Conservation (phyloP, 208 protist species). For the Endotrypanum monterogeii region DNA sequence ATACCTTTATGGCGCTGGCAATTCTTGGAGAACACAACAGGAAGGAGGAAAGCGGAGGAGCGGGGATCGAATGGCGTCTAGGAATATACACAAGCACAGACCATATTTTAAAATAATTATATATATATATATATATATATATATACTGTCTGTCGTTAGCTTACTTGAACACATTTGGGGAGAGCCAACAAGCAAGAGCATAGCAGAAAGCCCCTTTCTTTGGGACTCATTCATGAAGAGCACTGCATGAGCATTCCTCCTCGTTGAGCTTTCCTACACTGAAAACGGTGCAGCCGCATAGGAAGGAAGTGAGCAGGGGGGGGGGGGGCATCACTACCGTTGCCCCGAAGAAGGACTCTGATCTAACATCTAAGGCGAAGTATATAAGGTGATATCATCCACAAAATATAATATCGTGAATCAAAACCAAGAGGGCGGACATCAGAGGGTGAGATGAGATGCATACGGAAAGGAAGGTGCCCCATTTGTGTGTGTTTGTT, state of each 20-base stretch:
- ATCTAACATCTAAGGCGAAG: background rate
- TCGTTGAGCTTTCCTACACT: background rate
- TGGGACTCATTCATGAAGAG: background rate
- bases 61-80: too few species aligned
- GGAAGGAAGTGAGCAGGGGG: background rate
- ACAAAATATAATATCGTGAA: background rate
- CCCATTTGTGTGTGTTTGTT: background rate
- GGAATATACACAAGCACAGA: too few species aligned
- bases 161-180: background rate
- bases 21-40: too few species aligned
- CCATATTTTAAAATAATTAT: too few species aligned
- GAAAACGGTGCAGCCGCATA: background rate
- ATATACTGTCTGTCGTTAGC: too few species aligned
- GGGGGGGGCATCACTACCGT: background rate
- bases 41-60: too few species aligned
- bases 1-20: too few species aligned
- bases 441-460: background rate
- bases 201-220: background rate
- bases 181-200: background rate
- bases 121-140: too few species aligned
- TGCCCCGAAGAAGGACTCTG: background rate
- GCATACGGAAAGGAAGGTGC: background rate
- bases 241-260: background rate
- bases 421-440: background rate
- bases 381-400: too few species aligned